Conservation (phyloP, 2,329 filamentous ascomycete species). For the Colletotrichum neosansevieriae region DNA sequence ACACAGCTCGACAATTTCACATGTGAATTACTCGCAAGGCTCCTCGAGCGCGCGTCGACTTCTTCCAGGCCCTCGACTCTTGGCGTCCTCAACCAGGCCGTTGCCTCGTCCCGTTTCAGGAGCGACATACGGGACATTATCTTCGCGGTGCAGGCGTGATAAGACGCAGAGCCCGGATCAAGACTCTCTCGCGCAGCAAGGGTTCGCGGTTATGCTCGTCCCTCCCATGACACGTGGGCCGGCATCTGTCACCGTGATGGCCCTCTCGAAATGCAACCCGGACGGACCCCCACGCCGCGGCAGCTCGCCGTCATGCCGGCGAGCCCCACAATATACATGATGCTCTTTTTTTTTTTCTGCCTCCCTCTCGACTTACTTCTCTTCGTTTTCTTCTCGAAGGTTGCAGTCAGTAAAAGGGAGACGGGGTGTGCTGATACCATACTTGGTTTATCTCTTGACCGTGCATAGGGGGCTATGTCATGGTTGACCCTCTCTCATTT, state of each 20-base stretch:
- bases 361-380: background rate
- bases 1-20: background rate
- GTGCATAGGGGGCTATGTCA: background rate
- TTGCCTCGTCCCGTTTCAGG: background rate
- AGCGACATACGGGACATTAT: background rate
- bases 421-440: background rate
- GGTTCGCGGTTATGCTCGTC: constrained; percentile 8
- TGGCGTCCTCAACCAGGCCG: background rate
- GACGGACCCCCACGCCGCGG: constrained; percentile 7
- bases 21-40: background rate
- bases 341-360: background rate
- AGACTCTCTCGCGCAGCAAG: background rate
- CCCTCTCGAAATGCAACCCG: background rate
- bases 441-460: background rate
- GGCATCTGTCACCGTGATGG: constrained; percentile 5
- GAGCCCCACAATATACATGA: background rate
- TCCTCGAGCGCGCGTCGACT: constrained; percentile 2
- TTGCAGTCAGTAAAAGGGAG: background rate
- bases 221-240: constrained; percentile 8
- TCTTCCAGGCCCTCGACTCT: too few relatives aligned
- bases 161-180: background rate
- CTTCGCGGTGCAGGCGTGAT: too few relatives aligned
- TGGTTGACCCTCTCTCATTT: background rate
- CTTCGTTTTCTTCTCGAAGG: background rate
- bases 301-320: background rate